Evolutionary conservation across 106 monocot species (phyloP).

Genomic region (Dendrobium catenatum): DNA sequence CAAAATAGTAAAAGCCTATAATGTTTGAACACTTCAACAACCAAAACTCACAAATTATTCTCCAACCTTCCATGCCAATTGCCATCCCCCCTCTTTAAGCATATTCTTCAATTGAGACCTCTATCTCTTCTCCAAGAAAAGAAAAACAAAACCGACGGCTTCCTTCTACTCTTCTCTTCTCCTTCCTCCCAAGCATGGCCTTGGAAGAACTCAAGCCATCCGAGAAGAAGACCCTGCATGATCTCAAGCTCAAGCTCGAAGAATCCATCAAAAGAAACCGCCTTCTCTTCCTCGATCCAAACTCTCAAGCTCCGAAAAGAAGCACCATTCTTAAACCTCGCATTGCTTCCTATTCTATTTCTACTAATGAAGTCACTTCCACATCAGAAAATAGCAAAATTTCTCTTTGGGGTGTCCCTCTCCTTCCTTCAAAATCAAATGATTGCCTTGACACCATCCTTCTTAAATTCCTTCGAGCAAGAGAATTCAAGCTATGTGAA

Average conservation of each 20-base stretch:
- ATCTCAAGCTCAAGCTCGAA: constrained; percentile 40
- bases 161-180: not conserved
- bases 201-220: constrained; percentile 16
- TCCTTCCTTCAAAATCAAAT: constrained; percentile 28
- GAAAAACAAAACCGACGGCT: not conserved
- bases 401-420: constrained; percentile 57
- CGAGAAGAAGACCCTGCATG: constrained; percentile 45
- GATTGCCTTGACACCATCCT: constrained; percentile 44
- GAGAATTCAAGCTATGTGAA: constrained; percentile 38
- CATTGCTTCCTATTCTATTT: not conserved
- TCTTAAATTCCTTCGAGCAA: constrained; percentile 59
- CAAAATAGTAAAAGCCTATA: not conserved
- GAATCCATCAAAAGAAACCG: constrained; percentile 25
- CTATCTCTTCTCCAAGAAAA: not conserved
- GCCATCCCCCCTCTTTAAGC: not conserved
- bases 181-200: not conserved
- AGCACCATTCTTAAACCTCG: not conserved
- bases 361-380: not conserved
- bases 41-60: too few species aligned
- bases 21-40: not conserved
- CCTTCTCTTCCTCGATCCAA: constrained; percentile 19
- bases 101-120: not conserved
- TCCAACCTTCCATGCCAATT: not conserved
- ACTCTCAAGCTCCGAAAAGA: not conserved
- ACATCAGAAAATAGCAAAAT: not conserved